These are phyloP conservation scores for Solanum dulcamara DNA, from an alignment of 257 asterid species.

Conservation along the genomic window DNA sequence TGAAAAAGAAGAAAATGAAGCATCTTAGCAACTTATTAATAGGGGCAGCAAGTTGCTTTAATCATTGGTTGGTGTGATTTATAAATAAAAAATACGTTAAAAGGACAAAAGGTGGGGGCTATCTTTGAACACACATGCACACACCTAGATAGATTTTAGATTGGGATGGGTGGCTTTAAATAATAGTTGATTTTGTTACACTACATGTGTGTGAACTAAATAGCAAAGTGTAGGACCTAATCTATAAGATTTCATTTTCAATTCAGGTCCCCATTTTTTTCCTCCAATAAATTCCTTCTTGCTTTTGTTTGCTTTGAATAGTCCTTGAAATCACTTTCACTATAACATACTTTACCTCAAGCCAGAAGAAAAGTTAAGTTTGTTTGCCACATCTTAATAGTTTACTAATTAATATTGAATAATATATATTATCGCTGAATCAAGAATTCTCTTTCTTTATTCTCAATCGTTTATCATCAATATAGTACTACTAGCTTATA, in stretches of 20 bases:
- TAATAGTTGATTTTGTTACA: not conserved
- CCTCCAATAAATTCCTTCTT: not conserved
- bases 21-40: not conserved
- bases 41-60: not conserved
- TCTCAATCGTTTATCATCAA: not conserved
- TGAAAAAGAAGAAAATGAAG: not conserved
- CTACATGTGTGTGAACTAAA: not conserved
- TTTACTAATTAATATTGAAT: too few relatives aligned
- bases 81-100: not conserved
- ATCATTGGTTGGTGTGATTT: not conserved
- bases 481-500: not conserved
- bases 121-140: not conserved
- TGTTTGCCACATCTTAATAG: too few relatives aligned
- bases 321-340: not conserved
- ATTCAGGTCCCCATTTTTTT: not conserved
- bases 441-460: not conserved
- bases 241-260: not conserved
- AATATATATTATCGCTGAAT: too few relatives aligned
- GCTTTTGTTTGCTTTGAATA: not conserved
- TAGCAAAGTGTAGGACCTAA: not conserved
- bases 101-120: not conserved
- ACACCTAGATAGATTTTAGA: not conserved
- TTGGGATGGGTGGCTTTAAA: conserved; percentile 1
- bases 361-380: not conserved
- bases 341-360: not conserved